Evolutionary conservation across 257 asterid species (phyloP).

Genomic region (Paulownia fortunei): DNA sequence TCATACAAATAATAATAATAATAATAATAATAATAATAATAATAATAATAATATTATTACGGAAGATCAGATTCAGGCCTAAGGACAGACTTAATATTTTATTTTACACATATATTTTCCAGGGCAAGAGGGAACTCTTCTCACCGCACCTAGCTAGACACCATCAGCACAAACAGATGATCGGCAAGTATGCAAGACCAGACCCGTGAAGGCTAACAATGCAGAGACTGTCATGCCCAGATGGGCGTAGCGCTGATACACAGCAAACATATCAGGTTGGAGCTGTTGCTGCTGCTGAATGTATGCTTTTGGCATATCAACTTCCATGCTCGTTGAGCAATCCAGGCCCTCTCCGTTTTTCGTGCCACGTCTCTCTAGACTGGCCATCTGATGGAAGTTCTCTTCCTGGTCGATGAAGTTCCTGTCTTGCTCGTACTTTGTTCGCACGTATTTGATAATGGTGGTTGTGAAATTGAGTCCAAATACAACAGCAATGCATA

Average conservation of each 20-base stretch:
- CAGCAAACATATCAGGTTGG: conserved; percentile 13
- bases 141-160: neutral
- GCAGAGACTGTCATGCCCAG: neutral
- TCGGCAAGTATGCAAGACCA: conserved; percentile 15
- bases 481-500: conserved; percentile 23
- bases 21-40: no score
- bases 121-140: no score
- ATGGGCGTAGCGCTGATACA: conserved; percentile 15
- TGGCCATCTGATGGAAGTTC: conserved; percentile 23
- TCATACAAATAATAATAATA: neutral
- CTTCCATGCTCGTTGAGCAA: neutral
- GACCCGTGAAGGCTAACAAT: conserved; percentile 19
- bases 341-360: neutral
- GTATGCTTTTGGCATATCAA: neutral
- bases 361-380: neutral
- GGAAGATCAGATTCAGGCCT: neutral
- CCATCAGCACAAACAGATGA: conserved; percentile 11
- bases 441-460: conserved; percentile 20
- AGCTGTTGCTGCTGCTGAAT: neutral
- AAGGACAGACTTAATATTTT: no score
- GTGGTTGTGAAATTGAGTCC: conserved; percentile 32
- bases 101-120: no score
- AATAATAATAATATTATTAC: no score
- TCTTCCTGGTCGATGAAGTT: conserved; percentile 31
- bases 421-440: conserved; percentile 29